Evolutionary conservation across 2,329 filamentous ascomycete species (phyloP).

Genomic region (Neobulgaria alba): DNA sequence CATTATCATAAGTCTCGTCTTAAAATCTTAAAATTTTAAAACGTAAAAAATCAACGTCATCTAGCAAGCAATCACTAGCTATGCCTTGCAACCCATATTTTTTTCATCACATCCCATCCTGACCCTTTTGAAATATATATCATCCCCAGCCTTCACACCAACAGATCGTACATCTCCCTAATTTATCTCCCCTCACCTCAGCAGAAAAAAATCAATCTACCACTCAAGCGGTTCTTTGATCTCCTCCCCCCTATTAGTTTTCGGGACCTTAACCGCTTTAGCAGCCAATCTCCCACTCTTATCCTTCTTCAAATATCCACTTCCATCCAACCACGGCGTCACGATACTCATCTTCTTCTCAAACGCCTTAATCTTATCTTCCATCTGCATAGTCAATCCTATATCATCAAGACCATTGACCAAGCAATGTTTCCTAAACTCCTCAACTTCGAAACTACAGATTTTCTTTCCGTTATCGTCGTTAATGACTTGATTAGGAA

Average conservation of each 20-base stretch:
- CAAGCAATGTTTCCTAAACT: conserved; percentile 90
- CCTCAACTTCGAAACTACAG: conserved; percentile 76
- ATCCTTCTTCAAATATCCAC: conserved; percentile 62
- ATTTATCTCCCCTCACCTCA: too few relatives aligned
- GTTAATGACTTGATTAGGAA: conserved; percentile 76
- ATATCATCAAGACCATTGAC: conserved; percentile 94
- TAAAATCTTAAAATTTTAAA: too few relatives aligned
- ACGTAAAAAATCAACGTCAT: too few relatives aligned
- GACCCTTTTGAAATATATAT: too few relatives aligned
- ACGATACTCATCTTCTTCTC: conserved; percentile 68
- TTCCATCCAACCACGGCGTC: conserved; percentile 88
- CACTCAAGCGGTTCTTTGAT: conserved; percentile 84
- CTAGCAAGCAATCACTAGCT: too few relatives aligned
- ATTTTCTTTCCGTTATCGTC: conserved; percentile 65
- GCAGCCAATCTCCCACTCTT: conserved; percentile 46
- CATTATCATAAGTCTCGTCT: too few relatives aligned
- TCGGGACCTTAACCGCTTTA: conserved; percentile 64
- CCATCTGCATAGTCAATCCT: conserved; percentile 84
- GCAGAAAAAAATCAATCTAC: too few relatives aligned
- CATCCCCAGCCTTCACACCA: too few relatives aligned
- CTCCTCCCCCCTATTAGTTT: conserved; percentile 79
- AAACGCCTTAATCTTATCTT: conserved; percentile 78
- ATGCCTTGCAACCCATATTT: too few relatives aligned
- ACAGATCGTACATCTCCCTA: too few relatives aligned
- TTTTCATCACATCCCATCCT: too few relatives aligned